Evolutionary conservation across 208 protist species (phyloP).

Genomic region (Crithidia thermophila): DNA sequence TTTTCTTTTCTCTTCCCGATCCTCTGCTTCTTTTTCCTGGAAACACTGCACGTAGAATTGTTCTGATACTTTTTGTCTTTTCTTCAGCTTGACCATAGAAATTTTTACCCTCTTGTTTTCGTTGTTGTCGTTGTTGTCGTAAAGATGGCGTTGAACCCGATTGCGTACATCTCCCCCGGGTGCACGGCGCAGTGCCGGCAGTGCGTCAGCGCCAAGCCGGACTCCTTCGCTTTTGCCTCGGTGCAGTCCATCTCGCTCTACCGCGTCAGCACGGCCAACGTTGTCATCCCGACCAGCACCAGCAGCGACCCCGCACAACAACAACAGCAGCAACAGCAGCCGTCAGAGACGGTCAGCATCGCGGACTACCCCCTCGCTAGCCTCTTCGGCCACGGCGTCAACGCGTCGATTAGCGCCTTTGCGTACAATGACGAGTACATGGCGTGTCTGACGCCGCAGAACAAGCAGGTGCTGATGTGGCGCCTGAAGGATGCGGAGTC

Average conservation of each 20-base stretch:
- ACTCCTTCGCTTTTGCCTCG: slow-evolving; percentile 68
- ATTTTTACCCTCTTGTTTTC: slow-evolving; percentile 4
- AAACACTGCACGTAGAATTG: not conserved
- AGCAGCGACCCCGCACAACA: slow-evolving; percentile 24
- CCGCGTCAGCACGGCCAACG: slow-evolving; percentile 33
- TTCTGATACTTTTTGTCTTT: slow-evolving; percentile 13
- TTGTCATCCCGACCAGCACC: slow-evolving; percentile 21
- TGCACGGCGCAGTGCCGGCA: slow-evolving; percentile 62
- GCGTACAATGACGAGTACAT: slow-evolving; percentile 87
- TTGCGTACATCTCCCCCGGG: slow-evolving; percentile 68
- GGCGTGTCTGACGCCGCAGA: slow-evolving; percentile 55
- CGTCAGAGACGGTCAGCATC: slow-evolving; percentile 24
- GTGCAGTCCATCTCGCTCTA: slow-evolving; percentile 63
- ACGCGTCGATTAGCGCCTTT: slow-evolving; percentile 57
- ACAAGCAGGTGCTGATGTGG: slow-evolving; percentile 59
- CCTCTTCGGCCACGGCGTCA: slow-evolving; percentile 59
- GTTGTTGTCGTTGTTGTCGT: not conserved
- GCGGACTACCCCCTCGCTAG: slow-evolving; percentile 54
- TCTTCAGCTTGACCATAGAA: not conserved
- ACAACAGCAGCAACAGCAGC: slow-evolving; percentile 20
- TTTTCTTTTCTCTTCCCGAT: slow-evolving; percentile 1
- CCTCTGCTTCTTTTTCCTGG: slow-evolving; percentile 11
- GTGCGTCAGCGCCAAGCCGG: slow-evolving; percentile 54
- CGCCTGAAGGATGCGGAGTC: slow-evolving; percentile 52
- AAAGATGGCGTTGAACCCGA: slow-evolving; percentile 68